Conservation (phyloP, 129 eudicot genomes). For the Tagetes patula region DNA sequence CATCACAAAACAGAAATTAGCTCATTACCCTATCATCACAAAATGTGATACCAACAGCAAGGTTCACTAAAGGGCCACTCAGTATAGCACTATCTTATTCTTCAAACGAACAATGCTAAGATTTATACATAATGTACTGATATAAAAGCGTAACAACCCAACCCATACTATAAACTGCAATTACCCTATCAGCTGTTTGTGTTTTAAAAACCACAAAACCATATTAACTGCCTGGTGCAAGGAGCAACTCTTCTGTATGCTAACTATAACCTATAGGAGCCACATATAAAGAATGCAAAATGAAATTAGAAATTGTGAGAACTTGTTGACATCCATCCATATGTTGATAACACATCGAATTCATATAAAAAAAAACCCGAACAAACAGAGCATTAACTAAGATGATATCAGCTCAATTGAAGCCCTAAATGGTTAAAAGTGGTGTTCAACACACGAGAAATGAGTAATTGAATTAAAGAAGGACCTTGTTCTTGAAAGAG, state of each 20-base stretch:
- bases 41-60: background rate
- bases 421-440: conserved; percentile 14
- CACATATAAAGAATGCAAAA: background rate
- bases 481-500: conserved; percentile 75
- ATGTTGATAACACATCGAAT: conserved; percentile 8
- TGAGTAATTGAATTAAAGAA: background rate
- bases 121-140: background rate
- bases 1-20: background rate
- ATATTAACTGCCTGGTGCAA: background rate
- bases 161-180: conserved; percentile 4
- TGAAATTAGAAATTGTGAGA: background rate
- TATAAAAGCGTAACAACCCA: conserved; percentile 3
- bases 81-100: conserved; percentile 3
- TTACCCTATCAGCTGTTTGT: background rate
- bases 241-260: background rate
- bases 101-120: background rate
- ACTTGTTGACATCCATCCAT: conserved; percentile 6
- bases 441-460: conserved; percentile 4
- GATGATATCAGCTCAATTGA: background rate
- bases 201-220: conserved; percentile 4
- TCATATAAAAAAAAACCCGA: background rate
- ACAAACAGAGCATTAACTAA: background rate
- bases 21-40: too few species aligned
- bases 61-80: background rate
- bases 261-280: background rate